phyloP scores from a whole-genome alignment of 2,329 filamentous ascomycete genomes.

The Thelonectria rubi region DNA sequence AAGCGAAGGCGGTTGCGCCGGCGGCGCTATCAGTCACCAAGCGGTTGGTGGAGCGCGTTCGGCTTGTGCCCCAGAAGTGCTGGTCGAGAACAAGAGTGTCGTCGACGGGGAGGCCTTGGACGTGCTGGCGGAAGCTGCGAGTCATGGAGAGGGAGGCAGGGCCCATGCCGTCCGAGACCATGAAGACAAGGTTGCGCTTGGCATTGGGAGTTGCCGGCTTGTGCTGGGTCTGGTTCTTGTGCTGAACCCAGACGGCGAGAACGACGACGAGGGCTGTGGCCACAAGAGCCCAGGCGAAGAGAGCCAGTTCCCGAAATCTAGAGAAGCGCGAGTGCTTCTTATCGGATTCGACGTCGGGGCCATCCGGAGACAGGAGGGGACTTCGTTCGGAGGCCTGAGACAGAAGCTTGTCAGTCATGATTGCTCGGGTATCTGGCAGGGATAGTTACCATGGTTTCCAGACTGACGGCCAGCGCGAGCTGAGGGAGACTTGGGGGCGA shows the following conservation, averaged over 20 bases:
- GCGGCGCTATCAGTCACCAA: slow-evolving; percentile 95
- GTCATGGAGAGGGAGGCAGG: slow-evolving; percentile 90
- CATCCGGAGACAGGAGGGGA: slow-evolving; percentile 53
- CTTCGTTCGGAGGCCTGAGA: slow-evolving; percentile 52
- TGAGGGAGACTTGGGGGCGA: background rate
- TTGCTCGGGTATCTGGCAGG: background rate
- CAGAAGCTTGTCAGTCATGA: slow-evolving; percentile 29
- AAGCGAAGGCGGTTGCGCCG: slow-evolving; percentile 96
- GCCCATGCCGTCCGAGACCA: slow-evolving; percentile 99
- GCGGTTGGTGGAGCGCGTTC: slow-evolving; percentile 84
- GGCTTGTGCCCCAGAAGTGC: slow-evolving; percentile 88
- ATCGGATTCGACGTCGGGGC: slow-evolving; percentile 40
- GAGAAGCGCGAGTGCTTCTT: slow-evolving; percentile 43
- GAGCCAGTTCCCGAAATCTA: slow-evolving; percentile 73
- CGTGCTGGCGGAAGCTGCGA: slow-evolving; percentile 83
- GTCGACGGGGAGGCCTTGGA: slow-evolving; percentile 75
- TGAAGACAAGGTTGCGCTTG: slow-evolving; percentile 96
- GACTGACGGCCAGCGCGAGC: slow-evolving; percentile 21
- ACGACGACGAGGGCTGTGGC: slow-evolving; percentile 83
- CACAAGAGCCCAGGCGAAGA: slow-evolving; percentile 84
- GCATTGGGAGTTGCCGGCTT: slow-evolving; percentile 54
- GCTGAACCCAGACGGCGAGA: slow-evolving; percentile 80
- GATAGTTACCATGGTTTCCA: slow-evolving; percentile 21
- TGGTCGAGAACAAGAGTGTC: slow-evolving; percentile 84
- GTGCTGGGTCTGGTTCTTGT: slow-evolving; percentile 64